Evolutionary conservation across 1,139 yeast genomes (phyloP), one percentile per base, ranked within the genome.

Genomic region (Petasospora fabianii): DNA sequence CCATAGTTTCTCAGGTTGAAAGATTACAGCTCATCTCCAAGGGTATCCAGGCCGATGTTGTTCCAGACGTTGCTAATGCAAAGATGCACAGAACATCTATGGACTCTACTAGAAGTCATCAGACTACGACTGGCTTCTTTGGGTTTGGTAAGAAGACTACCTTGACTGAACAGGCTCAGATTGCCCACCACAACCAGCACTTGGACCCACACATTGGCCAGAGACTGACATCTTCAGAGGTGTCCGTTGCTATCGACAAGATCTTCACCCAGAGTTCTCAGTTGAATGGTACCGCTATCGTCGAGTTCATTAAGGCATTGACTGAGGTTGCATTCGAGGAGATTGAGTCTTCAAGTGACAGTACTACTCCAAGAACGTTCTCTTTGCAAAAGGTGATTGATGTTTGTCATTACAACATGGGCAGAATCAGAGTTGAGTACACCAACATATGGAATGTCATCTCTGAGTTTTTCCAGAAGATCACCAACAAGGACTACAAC

Each of bases 391-490:
- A 94, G 58, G 84, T 94, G 71, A 96, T 94, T 36, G 98, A 94
- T 61, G 95, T 94, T 34, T 90, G 97, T 62, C 92, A 92, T 61
- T 94, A 94, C 66, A 94, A 94, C 60, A 92, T 94, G 97, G 80
- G 80, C 41, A 84, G 98, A 69, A 88, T 94, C 54, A 80, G 96
- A 59, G 80, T 94, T 48, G 97, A 94, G 64, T 94, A 98, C 97
- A 79, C 96, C 8, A 95, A 87, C 43, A 69, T 94, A 44, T 94
- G 99, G 99, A 75, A 84, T 7, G 83, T 86, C 11, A 84, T 94
- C 84, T 96, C 96, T 11, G 85, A 77, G 48, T 86, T 88, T 31
- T 92, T 94, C 65, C 86, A 87, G 50, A 75, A 71, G 33, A 92
- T 88, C 48, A 95, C 96, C 3, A 82, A 95, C 47, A 86, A 85